These are phyloP conservation scores for Lenzites betulinus DNA, from an alignment of 768 basidiomycete species.

Conservation along the genomic window DNA sequence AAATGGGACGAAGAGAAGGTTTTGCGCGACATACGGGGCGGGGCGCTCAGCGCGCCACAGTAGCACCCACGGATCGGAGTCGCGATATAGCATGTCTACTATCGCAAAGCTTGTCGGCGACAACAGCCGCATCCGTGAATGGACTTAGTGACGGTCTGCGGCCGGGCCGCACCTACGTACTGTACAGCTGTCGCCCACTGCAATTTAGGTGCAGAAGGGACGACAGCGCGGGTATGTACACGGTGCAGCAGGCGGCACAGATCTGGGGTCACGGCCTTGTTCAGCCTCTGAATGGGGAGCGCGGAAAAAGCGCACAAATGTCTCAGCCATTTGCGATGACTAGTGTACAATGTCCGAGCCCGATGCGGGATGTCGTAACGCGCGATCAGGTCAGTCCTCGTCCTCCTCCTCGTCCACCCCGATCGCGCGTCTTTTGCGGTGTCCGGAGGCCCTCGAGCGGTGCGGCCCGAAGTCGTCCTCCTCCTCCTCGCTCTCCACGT, in stretches of 20 bases:
- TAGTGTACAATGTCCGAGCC: neutral
- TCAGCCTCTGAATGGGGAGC: neutral
- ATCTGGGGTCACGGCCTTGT: neutral
- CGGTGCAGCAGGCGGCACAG: neutral
- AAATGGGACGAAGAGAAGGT: conserved; percentile 61
- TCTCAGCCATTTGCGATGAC: neutral
- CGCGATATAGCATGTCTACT: neutral
- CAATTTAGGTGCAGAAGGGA: neutral
- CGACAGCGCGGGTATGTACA: neutral
- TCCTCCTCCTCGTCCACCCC: conserved; percentile 68
- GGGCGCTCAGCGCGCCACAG: neutral
- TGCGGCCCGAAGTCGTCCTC: conserved; percentile 73
- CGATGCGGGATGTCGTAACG: neutral
- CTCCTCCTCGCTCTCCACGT: conserved; percentile 69
- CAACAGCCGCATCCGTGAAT: neutral
- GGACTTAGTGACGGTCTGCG: neutral
- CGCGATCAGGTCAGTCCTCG: conserved; percentile 34
- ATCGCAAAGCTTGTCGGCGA: neutral
- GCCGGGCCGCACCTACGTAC: neutral
- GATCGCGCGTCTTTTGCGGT: conserved; percentile 59
- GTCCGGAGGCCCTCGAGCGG: conserved; percentile 45
- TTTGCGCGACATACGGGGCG: conserved; percentile 42
- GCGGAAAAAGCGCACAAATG: neutral
- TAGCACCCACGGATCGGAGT: conserved; percentile 10
- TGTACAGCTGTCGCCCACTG: neutral